These are phyloP conservation scores for Rhizoctonia solani DNA, from an alignment of 1,284 basidiomycete genomes.

Conservation along the genomic window DNA sequence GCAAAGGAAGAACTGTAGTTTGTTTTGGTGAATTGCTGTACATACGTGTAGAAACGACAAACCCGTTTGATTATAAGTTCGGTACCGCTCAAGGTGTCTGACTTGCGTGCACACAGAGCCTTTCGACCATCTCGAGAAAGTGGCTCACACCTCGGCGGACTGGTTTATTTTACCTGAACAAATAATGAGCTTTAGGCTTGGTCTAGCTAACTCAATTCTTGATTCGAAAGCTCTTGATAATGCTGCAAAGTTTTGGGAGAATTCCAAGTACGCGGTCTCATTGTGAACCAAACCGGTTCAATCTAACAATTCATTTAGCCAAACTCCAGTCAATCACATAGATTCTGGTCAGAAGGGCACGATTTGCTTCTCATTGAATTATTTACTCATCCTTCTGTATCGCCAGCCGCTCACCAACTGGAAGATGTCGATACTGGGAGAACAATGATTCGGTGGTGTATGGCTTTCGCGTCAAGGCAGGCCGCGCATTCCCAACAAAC, in stretches of 20 bases:
- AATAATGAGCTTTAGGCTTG: conserved; percentile 21
- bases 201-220: neutral
- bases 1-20: conserved; percentile 26
- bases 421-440: conserved; percentile 3
- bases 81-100: too few species aligned
- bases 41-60: too few species aligned
- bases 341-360: too few species aligned
- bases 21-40: neutral
- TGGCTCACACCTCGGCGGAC: neutral
- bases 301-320: neutral
- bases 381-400: neutral
- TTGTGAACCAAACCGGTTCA: neutral
- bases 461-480: conserved; percentile 13
- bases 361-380: neutral
- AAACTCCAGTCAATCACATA: neutral
- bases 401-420: neutral
- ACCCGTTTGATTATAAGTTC: neutral
- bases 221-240: conserved; percentile 5
- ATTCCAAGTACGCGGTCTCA: conserved; percentile 1
- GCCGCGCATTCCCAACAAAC: neutral
- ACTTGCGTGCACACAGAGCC: neutral
- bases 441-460: neutral
- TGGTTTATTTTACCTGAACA: neutral
- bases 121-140: neutral
- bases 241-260: conserved; percentile 21